phyloP scores from a whole-genome alignment of 805 yeast species.

The Metschnikowia lachancei region DNA sequence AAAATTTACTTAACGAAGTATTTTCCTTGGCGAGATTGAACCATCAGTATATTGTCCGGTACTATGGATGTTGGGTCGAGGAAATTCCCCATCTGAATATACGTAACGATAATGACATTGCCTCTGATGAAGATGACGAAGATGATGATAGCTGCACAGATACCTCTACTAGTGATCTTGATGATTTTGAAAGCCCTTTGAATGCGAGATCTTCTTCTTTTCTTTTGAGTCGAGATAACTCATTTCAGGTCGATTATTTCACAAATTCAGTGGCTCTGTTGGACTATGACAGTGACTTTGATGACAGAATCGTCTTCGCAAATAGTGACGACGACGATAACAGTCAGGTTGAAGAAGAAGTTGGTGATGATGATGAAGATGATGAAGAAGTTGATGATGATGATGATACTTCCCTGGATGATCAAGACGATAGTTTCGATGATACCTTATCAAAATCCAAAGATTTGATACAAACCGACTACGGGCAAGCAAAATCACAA shows the following conservation, averaged over 20 bases:
- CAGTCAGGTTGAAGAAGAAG: conserved; percentile 8
- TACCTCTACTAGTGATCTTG: conserved; percentile 11
- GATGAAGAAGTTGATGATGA: conserved; percentile 9
- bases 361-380: conserved; percentile 17
- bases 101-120: conserved; percentile 23
- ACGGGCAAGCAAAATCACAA: conserved; percentile 12
- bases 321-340: conserved; percentile 19
- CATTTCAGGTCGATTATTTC: conserved; percentile 59
- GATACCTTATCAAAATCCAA: not conserved
- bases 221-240: conserved; percentile 20
- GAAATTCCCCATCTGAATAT: conserved; percentile 42
- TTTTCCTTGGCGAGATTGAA: conserved; percentile 86
- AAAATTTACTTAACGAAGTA: conserved; percentile 85
- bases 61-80: conserved; percentile 97
- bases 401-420: conserved; percentile 15
- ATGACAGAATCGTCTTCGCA: conserved; percentile 35
- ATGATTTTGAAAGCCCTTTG: conserved; percentile 24
- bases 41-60: conserved; percentile 93
- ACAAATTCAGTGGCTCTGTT: conserved; percentile 62
- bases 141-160: conserved; percentile 18
- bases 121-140: conserved; percentile 9
- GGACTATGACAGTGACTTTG: conserved; percentile 39
- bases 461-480: not conserved
- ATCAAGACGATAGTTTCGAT: not conserved
- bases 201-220: conserved; percentile 23